Conservation (phyloP, 2,329 filamentous ascomycete genomes). For the Fusarium dimerum region DNA sequence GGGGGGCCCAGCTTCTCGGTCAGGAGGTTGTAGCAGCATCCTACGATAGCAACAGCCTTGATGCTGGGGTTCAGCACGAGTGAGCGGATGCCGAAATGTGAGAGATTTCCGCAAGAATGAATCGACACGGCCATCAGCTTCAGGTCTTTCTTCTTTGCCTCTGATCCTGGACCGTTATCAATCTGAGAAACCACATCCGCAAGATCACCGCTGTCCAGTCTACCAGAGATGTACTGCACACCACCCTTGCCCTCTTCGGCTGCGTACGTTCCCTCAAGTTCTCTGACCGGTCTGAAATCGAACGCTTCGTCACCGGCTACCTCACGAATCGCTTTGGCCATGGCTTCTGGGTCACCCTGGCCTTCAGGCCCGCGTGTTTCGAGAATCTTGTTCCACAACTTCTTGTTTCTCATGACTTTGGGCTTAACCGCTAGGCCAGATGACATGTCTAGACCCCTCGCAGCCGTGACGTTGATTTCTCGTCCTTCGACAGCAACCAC, state of each 20-base stretch:
- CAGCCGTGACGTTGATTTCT: constrained; percentile 82
- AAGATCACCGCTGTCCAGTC: constrained; percentile 73
- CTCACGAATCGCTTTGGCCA: constrained; percentile 37
- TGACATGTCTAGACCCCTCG: constrained; percentile 79
- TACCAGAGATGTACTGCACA: constrained; percentile 77
- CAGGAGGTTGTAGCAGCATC: constrained; percentile 96
- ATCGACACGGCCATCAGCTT: constrained; percentile 87
- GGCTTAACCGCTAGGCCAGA: constrained; percentile 75
- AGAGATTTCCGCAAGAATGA: constrained; percentile 96
- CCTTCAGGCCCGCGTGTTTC: constrained; percentile 36
- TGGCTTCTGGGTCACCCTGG: constrained; percentile 42
- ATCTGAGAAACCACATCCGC: constrained; percentile 66
- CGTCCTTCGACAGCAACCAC: constrained; percentile 90
- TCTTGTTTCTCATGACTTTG: constrained; percentile 79
- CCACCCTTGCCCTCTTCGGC: constrained; percentile 64
- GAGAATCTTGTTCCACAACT: constrained; percentile 63
- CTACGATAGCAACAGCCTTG: constrained; percentile 89
- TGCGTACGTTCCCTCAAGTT: constrained; percentile 52
- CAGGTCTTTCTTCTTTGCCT: constrained; percentile 38
- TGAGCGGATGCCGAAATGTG: constrained; percentile 89
- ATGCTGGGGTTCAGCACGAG: constrained; percentile 82
- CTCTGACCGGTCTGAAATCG: constrained; percentile 50
- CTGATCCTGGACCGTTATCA: constrained; percentile 30
- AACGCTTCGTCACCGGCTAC: constrained; percentile 36
- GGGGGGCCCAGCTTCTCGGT: constrained; percentile 87